Base-by-base conservation (phyloP, 2,329 filamentous ascomycete species). In the Monilinia vaccinii-corymbosi region DNA sequence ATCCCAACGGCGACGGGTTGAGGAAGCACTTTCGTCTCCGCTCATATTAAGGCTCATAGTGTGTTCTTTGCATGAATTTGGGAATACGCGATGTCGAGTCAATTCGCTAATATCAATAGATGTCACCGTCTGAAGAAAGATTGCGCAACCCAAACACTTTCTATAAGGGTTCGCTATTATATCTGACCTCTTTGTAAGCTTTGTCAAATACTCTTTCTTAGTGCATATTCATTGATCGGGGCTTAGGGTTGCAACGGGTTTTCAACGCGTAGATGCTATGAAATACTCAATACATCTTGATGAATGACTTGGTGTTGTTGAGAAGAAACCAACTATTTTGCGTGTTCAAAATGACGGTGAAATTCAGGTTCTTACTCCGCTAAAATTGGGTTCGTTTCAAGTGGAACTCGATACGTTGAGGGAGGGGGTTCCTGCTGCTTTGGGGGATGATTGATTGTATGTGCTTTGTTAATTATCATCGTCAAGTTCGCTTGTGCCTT, bases 231-330 rank as follows among this genome's bases (percentile, higher is more conserved):
- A 18, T 25, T 53, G 23, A 53, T 7, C 21, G 10, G 18, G 6
- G 25, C 28, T 18, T 21, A 56, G 58, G 31, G 44, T 49, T 46
- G 49, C 58, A 49, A 56, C 44, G 0, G 40, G 32, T 7, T 60
- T 60, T 25, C 51, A 48, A 21, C 31, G 51, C 8, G 32, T 56
- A 60, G 58, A 60, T 23, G 44, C 44, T 2, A 56, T 60, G 58
- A 40, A 18, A n/a, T 60, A 56, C 13, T 46, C 58, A 1, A 23
- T 49, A 36, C 51, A 60, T 40, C 34, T 56, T 5, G 44, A 56
- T 36, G 58, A 56, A 48, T 48, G 50, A 28, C 5, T 47, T 34
- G 34, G 32, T 13, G 36, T 31, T 25, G 32, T 56, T 25, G 42
- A 53, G 14, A 38, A 56, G 21, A 40, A 34, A 21, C 31, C 46